Conservation (phyloP, 495 filamentous ascomycete genomes). For the Penicillium lividum region DNA sequence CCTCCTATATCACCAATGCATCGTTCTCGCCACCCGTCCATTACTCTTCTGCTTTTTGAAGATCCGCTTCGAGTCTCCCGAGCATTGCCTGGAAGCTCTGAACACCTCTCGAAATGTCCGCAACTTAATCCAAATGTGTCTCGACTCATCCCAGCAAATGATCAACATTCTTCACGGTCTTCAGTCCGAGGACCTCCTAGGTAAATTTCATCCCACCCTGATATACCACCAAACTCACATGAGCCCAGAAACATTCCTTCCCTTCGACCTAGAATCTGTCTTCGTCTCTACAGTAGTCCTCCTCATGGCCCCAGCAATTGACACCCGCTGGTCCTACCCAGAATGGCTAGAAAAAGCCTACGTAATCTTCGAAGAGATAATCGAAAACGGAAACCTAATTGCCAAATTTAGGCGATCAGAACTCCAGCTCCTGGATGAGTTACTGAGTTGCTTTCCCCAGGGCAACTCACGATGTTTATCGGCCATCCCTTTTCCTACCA, state of each 20-base stretch:
- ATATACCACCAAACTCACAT: not conserved
- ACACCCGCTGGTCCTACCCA: constrained; percentile 28
- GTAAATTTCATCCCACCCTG: constrained; percentile 19
- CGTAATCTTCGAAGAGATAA: constrained; percentile 45
- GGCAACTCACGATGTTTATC: constrained; percentile 22
- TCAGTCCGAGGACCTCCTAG: constrained; percentile 41
- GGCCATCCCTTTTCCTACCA: constrained; percentile 18
- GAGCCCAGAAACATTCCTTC: constrained; percentile 43
- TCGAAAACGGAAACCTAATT: constrained; percentile 40
- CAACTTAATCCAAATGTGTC: constrained; percentile 5
- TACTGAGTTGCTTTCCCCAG: constrained; percentile 29
- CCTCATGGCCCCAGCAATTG: constrained; percentile 35
- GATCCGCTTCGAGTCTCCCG: constrained; percentile 5
- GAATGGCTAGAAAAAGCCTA: constrained; percentile 39
- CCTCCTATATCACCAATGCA: constrained; percentile 48
- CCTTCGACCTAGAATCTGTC: constrained; percentile 46
- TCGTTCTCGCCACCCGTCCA: constrained; percentile 31
- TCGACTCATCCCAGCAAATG: constrained; percentile 42
- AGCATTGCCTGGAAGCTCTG: not conserved
- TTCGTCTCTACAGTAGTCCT: constrained; percentile 43
- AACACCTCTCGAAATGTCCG: not conserved
- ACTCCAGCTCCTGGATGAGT: constrained; percentile 37
- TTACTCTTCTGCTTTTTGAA: constrained; percentile 9
- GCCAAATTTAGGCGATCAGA: constrained; percentile 41
- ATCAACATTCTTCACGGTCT: constrained; percentile 40